These are phyloP conservation scores for Ogataea siamensis DNA, from an alignment of 805 yeast genomes.

Conservation along the genomic window DNA sequence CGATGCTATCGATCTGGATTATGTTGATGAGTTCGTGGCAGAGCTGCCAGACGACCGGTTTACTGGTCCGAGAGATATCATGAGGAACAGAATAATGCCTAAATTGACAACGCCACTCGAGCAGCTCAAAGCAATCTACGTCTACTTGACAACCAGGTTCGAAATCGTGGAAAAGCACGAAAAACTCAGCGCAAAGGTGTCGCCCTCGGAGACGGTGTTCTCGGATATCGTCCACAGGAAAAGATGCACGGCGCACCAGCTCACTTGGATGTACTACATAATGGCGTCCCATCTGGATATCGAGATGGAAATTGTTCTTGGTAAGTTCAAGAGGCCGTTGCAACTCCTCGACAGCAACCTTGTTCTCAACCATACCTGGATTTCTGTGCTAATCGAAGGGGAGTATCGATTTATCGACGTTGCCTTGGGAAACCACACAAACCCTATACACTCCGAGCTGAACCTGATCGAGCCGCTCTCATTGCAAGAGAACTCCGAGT, in stretches of 20 bases:
- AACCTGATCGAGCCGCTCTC: slow-evolving; percentile 32
- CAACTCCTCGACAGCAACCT: slow-evolving; percentile 47
- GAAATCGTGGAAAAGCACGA: slow-evolving; percentile 40
- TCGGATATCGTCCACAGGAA: slow-evolving; percentile 29
- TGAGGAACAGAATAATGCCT: slow-evolving; percentile 49
- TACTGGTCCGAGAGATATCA: slow-evolving; percentile 53
- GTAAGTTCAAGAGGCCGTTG: slow-evolving; percentile 80
- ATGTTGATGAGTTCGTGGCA: slow-evolving; percentile 44
- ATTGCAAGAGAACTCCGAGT: slow-evolving; percentile 29
- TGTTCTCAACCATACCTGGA: slow-evolving; percentile 84
- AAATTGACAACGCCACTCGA: slow-evolving; percentile 55
- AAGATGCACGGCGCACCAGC: slow-evolving; percentile 47
- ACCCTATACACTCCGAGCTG: slow-evolving; percentile 48
- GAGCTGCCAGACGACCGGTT: slow-evolving; percentile 37
- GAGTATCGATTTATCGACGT: slow-evolving; percentile 82
- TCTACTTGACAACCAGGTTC: slow-evolving; percentile 61
- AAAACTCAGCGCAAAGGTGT: slow-evolving; percentile 31
- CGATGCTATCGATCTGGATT: slow-evolving; percentile 32
- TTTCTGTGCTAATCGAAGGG: slow-evolving; percentile 69
- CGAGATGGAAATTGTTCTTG: slow-evolving; percentile 73
- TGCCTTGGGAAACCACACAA: slow-evolving; percentile 57
- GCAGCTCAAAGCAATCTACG: slow-evolving; percentile 60
- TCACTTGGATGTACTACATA: slow-evolving; percentile 72
- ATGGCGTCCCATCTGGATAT: slow-evolving; percentile 70
- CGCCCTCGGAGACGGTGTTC: slow-evolving; percentile 28